Base-by-base conservation (phyloP, 805 yeast species). In the Starmerella geochares region DNA sequence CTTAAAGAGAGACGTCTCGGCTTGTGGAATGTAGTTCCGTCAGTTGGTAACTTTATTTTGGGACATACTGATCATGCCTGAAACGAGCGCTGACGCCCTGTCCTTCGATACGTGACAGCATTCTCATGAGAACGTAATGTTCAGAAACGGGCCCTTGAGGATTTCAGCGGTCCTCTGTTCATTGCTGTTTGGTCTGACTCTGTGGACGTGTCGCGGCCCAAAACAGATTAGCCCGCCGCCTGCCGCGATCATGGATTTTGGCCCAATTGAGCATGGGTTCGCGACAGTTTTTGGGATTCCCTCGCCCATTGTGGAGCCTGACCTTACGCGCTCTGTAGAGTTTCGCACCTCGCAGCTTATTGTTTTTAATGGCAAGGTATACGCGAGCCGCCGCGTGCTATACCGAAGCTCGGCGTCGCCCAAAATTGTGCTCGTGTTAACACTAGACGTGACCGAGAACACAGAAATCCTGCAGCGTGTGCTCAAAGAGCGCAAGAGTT, bases 401-500 rank as follows among this genome's bases (percentile, higher is more conserved):
- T 60, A 56, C 46, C 24, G 33, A 4, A 46, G 38, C 32, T 20
- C 10, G 14, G 48, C 51, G 3, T 51, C 55, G 5, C 71, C 71
- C 1, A 29, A 49, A 17, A 52, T 83, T 21, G 79, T 88, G 19
- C 63, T 88, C 35, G 96, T 88, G 14, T 77, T 94, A 0, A 81
- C 83, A 2, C 68, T 88, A 25, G 94, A 87, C 67, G 83, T 78
- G 59, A 84, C 82, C 47, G 76, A 73, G 49, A 78, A 78, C 59
- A 77, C 79, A 27, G 62, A 75, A 35, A 74, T 75, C 29, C 70
- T 86, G 40, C 75, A 78, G 8, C 73, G 73, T 48, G 68, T 86
- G 48, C 82, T 84, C 14, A 86, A 84, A 63, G 87, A 87, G 65
- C 75, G 95, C 63, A 82, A 82, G 28, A 83, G 81, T 61, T 87